phyloP scores from a whole-genome alignment of 176 grass and related monocot species.

The Carex cristatella region DNA sequence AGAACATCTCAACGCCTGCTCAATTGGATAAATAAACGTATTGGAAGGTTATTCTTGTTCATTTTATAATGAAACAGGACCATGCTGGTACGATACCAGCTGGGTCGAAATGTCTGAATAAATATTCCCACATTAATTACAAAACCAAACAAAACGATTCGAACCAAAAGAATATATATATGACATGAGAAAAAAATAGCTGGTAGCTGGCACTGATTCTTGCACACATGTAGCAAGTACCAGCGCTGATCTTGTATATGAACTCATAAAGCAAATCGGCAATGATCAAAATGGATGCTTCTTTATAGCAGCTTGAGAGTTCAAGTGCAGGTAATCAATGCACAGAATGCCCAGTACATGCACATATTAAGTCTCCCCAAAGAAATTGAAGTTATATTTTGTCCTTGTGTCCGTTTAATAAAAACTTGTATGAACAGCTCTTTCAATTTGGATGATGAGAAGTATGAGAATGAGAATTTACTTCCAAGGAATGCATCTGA shows the following conservation, averaged over 20 bases:
- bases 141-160: not conserved
- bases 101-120: not conserved
- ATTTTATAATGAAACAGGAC: not conserved
- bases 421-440: slow-evolving; percentile 45
- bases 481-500: slow-evolving; percentile 62
- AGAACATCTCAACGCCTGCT: slow-evolving; percentile 83
- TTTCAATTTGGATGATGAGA: slow-evolving; percentile 85
- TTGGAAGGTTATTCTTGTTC: slow-evolving; percentile 53
- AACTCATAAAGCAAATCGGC: not conserved
- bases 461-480: slow-evolving; percentile 80
- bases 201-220: not conserved
- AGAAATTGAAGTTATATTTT: not conserved
- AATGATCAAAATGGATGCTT: not conserved
- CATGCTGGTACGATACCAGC: not conserved
- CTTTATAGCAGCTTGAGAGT: not conserved
- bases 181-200: not conserved
- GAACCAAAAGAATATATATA: not conserved
- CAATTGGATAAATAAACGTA: slow-evolving; percentile 88
- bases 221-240: not conserved
- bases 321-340: not conserved
- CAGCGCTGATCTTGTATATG: not conserved
- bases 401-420: not conserved
- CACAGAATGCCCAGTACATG: not conserved
- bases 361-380: not conserved
- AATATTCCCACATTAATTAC: not conserved